Evolutionary conservation across 228 moss, liverwort and hornwort genomes (phyloP).

Genomic region (Sphagnum magellanicum): DNA sequence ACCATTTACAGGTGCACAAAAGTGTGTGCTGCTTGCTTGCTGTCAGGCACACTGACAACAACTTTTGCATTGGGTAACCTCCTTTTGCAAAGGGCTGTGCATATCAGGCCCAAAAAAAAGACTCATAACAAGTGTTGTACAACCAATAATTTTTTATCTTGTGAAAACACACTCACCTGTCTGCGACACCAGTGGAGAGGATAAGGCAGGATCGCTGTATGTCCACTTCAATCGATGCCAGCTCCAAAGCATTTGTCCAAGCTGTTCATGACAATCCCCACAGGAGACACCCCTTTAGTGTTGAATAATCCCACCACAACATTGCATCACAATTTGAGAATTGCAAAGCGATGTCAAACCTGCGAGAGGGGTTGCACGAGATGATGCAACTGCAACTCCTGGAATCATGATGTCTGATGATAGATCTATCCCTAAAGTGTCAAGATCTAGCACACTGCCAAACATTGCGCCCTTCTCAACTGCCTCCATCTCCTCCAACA

Average conservation of each 20-base stretch:
- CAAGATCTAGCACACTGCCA: constrained; percentile 70
- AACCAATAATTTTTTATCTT: no score
- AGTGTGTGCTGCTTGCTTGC: no score
- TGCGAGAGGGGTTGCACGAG: constrained; percentile 82
- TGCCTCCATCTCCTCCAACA: constrained; percentile 79
- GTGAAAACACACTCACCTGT: constrained; percentile 23
- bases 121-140: no score
- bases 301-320: background rate
- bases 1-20: no score
- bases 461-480: constrained; percentile 74
- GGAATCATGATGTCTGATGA: constrained; percentile 78
- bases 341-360: constrained; percentile 26
- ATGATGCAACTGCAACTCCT: constrained; percentile 89
- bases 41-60: no score
- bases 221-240: constrained; percentile 73
- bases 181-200: constrained; percentile 76
- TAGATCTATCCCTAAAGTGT: constrained; percentile 54
- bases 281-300: no score
- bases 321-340: background rate
- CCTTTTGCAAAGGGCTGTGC: no score
- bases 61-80: no score
- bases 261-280: constrained; percentile 29
- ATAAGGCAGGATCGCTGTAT: constrained; percentile 59
- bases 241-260: constrained; percentile 95
- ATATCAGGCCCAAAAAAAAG: no score